Evolutionary conservation across 2,329 filamentous ascomycete species (phyloP).

Genomic region (Beauveria australis): DNA sequence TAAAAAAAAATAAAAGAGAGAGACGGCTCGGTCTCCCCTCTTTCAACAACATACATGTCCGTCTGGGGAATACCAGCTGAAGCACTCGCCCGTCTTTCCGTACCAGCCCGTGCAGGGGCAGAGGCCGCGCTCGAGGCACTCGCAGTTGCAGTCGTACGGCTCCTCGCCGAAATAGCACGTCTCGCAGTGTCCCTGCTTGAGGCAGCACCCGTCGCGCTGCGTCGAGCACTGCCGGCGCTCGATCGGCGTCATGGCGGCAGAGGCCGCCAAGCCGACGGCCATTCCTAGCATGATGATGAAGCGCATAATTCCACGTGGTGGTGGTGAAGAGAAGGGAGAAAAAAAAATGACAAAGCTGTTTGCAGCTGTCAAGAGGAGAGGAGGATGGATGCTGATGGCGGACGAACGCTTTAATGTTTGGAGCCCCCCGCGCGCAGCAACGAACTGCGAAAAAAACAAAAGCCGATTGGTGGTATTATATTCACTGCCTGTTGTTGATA

Average conservation of each 20-base stretch:
- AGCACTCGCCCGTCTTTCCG: not conserved
- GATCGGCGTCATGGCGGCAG: not conserved
- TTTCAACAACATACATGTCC: not conserved
- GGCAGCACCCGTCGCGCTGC: constrained; percentile 7
- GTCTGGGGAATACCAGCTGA: constrained; percentile 5
- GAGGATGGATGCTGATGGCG: not conserved
- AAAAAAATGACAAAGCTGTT: too few relatives aligned
- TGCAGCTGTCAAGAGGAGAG: too few relatives aligned
- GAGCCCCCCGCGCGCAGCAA: not conserved
- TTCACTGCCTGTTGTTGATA: not conserved
- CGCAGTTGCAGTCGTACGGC: constrained; percentile 4
- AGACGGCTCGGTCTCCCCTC: not conserved
- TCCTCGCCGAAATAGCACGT: not conserved
- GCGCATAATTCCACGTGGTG: not conserved
- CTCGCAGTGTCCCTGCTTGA: not conserved
- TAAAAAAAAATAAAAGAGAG: not conserved
- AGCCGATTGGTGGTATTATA: not conserved
- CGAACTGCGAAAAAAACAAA: not conserved
- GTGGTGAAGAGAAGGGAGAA: not conserved
- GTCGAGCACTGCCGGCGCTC: constrained; percentile 6
- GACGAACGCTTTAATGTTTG: too few relatives aligned
- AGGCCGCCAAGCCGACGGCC: not conserved
- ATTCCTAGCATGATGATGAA: not conserved
- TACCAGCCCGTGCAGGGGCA: constrained; percentile 3
- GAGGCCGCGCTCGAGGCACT: constrained; percentile 4